Evolutionary conservation across 345 rosid genomes (phyloP), one percentile per base, ranked within the genome.

Genomic region (Streptanthus diversifolius): DNA sequence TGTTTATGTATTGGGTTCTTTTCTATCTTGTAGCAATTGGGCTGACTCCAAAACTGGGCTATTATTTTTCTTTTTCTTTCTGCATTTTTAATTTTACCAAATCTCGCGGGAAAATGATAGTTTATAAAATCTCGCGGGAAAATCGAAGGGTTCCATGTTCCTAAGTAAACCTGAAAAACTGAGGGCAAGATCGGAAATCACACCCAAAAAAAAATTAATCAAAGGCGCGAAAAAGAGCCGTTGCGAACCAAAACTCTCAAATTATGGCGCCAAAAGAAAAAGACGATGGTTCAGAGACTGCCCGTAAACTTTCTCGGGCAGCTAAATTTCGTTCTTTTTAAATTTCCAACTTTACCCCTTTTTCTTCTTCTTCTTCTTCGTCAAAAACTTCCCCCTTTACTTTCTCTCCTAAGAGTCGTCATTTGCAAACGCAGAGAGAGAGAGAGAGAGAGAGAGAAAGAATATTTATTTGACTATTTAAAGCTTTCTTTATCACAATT

Each of bases 151-250:
- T 22, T 22, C 29, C 55, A 41, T 39, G 10, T 19, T 36, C 65
- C 12, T 17, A 60, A 22, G 18, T 8, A 66, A 35, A 22, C 1
- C 25, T 52, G 32, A 19, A 75, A 68, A 75, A 61, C 13, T 17
- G 36, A 55, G 82, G 82, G 51, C 43, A 62, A 63, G 65, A 44
- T 61, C 8, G 75, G 68, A 64, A 71, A 65, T 59, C 9, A 22
- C 8, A 32, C n/a, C n/a, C n/a, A n/a, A n/a, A 32, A 1, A 5
- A 32, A 15, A 27, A 8, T 43, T 35, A 71, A 52, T 1, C 10
- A 2, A 68, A 66, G 78, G 91, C 95, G 95, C 87, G 91, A 86
- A 89, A 75, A 79, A 82, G 88, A 86, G 86, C 90, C 95, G 95
- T 89, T 89, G 87, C 39, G 6, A 33, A 51, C 66, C 47, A 40